phyloP scores from a whole-genome alignment of 441 rosid species.

The Pelargonium myrrhifolium region DNA sequence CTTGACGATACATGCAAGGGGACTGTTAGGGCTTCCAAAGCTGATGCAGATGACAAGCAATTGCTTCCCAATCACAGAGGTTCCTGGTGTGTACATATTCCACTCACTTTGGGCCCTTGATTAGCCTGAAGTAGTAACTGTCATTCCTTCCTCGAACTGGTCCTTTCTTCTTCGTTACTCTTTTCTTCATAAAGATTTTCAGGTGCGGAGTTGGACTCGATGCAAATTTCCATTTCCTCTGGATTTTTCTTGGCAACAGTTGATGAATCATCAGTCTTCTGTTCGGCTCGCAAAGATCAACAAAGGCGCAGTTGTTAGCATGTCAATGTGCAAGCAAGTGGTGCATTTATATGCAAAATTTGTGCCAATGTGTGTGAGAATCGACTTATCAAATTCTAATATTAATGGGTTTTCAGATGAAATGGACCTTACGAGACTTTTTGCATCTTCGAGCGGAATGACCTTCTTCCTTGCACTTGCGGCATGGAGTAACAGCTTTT shows the following conservation, averaged over 20 bases:
- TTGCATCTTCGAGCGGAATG: constrained; percentile 20
- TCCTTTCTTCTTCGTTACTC: not conserved
- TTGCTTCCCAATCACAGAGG: no score
- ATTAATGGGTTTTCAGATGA: no score
- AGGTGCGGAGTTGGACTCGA: constrained; percentile 11
- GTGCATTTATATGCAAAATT: no score
- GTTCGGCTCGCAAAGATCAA: constrained; percentile 8
- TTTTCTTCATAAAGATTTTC: not conserved
- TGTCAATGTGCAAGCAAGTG: not conserved
- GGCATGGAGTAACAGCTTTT: constrained; percentile 6
- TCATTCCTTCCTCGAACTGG: not conserved
- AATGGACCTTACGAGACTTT: constrained; percentile 16
- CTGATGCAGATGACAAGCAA: not conserved
- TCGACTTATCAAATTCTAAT: no score
- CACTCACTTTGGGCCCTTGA: not conserved
- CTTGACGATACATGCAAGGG: no score
- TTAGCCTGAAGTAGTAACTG: not conserved
- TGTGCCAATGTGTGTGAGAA: no score
- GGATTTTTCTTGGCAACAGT: not conserved
- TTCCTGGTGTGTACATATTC: not conserved
- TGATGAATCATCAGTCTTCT: not conserved
- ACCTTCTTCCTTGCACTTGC: constrained; percentile 25
- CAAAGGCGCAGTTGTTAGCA: not conserved
- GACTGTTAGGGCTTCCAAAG: not conserved
- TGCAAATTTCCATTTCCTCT: not conserved